Conservation (phyloP, 1,139 yeast species). For the Kodamaea arcana region DNA sequence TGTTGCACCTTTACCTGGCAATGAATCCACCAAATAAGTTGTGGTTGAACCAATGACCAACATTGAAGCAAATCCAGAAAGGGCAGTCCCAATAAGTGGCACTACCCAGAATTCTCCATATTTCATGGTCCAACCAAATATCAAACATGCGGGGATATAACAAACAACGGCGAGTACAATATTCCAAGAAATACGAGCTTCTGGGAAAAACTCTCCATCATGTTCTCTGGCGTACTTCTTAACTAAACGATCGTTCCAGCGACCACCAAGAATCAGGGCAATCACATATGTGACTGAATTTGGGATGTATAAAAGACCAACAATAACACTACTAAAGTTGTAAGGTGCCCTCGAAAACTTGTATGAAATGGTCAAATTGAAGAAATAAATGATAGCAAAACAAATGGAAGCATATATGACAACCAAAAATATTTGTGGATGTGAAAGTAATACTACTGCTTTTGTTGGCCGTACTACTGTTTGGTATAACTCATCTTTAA, state of each 20-base stretch:
- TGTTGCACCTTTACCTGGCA: slow-evolving; percentile 87
- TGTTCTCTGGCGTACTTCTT: slow-evolving; percentile 50
- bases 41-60: slow-evolving; percentile 77
- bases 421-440: slow-evolving; percentile 72
- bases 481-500: slow-evolving; percentile 32
- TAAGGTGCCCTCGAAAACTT: slow-evolving; percentile 65
- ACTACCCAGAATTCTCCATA: slow-evolving; percentile 67
- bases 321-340: slow-evolving; percentile 57
- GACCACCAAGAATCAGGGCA: slow-evolving; percentile 75
- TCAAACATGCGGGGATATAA: slow-evolving; percentile 62
- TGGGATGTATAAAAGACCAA: slow-evolving; percentile 79
- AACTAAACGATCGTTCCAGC: slow-evolving; percentile 67
- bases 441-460: slow-evolving; percentile 49
- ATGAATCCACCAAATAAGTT: slow-evolving; percentile 77
- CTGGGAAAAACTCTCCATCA: slow-evolving; percentile 68
- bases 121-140: slow-evolving; percentile 81
- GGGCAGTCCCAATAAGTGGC: slow-evolving; percentile 73
- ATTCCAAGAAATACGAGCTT: slow-evolving; percentile 75
- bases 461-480: slow-evolving; percentile 45
- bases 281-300: slow-evolving; percentile 73
- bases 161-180: slow-evolving; percentile 59
- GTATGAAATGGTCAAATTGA: slow-evolving; percentile 70
- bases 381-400: slow-evolving; percentile 65
- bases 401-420: slow-evolving; percentile 62
- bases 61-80: slow-evolving; percentile 83